phyloP scores from a whole-genome alignment of 306 rosid genomes.

The Lathyrus tuberosus region DNA sequence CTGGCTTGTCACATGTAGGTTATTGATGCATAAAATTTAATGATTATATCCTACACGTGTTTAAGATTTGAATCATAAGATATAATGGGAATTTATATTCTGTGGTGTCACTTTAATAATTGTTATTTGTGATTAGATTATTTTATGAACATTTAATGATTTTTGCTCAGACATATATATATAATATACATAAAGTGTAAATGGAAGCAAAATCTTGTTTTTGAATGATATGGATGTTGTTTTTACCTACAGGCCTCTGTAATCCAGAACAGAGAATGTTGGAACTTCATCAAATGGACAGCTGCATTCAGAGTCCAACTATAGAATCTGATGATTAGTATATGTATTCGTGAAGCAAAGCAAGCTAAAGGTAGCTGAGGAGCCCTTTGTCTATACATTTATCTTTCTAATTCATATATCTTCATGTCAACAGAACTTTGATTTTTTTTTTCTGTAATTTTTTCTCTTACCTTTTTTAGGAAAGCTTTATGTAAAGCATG shows the following conservation, averaged over 20 bases:
- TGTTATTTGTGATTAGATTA: background rate
- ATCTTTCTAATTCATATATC: constrained; percentile 29
- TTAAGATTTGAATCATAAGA: constrained; percentile 15
- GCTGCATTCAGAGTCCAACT: constrained; percentile 77
- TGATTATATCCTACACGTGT: background rate
- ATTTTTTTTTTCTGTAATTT: background rate
- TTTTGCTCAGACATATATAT: constrained; percentile 14
- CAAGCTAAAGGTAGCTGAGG: background rate
- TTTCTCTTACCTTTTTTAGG: background rate
- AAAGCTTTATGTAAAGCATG: constrained; percentile 28
- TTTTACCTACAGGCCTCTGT: constrained; percentile 75
- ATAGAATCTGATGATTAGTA: constrained; percentile 62
- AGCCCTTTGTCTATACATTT: constrained; percentile 29
- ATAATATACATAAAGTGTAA: background rate
- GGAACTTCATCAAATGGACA: constrained; percentile 82
- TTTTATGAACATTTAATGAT: constrained; percentile 19
- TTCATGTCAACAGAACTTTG: constrained; percentile 14
- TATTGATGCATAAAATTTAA: constrained; percentile 22
- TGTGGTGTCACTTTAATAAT: constrained; percentile 5
- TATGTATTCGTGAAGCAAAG: background rate
- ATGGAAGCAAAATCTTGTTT: constrained; percentile 8
- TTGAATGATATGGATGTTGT: constrained; percentile 23
- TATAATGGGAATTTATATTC: background rate
- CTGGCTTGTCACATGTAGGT: background rate
- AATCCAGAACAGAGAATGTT: constrained; percentile 76